A percentile compares a stretch with the other conserved stretches of the same genome.
These are phyloP conservation scores for Spergularia marina DNA, from an alignment of 148 eudicot species.

Conservation along the genomic window DNA sequence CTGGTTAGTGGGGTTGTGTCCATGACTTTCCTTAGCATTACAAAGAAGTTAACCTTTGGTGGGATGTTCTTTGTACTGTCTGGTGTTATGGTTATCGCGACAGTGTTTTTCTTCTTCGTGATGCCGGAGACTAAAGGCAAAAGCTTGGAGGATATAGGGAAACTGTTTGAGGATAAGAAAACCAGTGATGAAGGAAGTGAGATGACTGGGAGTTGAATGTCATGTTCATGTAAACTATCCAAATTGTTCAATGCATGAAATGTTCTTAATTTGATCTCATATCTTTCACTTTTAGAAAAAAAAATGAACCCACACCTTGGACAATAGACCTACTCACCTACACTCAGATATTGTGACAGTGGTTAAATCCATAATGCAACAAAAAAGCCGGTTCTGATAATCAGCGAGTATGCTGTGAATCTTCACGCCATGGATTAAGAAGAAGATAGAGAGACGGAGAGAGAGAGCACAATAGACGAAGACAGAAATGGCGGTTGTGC, in stretches of 20 bases:
- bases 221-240: not conserved
- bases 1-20: slow-evolving; percentile 75
- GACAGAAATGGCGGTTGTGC: too few relatives aligned
- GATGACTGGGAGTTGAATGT: slow-evolving; percentile 17
- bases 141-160: slow-evolving; percentile 68
- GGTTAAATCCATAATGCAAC: too few relatives aligned
- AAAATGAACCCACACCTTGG: too few relatives aligned
- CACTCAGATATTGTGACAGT: too few relatives aligned
- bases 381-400: too few relatives aligned
- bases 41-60: slow-evolving; percentile 59
- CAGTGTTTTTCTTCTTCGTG: slow-evolving; percentile 58
- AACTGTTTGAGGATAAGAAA: slow-evolving; percentile 44
- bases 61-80: slow-evolving; percentile 67
- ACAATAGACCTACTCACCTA: too few relatives aligned
- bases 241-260: not conserved
- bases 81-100: slow-evolving; percentile 60
- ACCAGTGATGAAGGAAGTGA: slow-evolving; percentile 25
- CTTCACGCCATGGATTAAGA: too few relatives aligned
- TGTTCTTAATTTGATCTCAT: not conserved
- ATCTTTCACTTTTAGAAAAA: slow-evolving; percentile 4
- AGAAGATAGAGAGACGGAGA: too few relatives aligned
- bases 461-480: too few relatives aligned
- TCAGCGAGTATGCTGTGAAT: too few relatives aligned
- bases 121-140: slow-evolving; percentile 84
- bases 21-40: slow-evolving; percentile 65